phyloP scores from a whole-genome alignment of 345 rosid species.

The Eutrema heterophyllum region DNA sequence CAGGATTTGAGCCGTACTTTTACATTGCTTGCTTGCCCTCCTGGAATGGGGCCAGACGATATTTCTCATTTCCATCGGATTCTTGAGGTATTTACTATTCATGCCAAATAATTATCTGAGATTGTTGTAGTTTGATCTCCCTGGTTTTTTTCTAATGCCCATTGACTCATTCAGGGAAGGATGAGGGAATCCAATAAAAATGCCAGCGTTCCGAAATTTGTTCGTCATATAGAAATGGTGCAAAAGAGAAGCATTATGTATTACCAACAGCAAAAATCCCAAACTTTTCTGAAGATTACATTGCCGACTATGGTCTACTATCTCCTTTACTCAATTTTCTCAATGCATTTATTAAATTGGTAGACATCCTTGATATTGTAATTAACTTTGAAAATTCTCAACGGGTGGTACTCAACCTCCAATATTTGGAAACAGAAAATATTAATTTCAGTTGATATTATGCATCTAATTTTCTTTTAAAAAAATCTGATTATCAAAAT shows the following conservation, averaged over 20 bases:
- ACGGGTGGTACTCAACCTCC: too few species aligned
- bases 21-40: slow-evolving; percentile 82
- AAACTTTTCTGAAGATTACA: slow-evolving; percentile 80
- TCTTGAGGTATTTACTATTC: slow-evolving; percentile 67
- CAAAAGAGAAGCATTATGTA: slow-evolving; percentile 84
- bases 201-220: slow-evolving; percentile 46
- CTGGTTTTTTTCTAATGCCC: background rate
- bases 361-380: slow-evolving; percentile 77
- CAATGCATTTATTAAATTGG: slow-evolving; percentile 9
- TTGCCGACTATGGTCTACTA: slow-evolving; percentile 60
- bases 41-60: slow-evolving; percentile 91
- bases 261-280: slow-evolving; percentile 78
- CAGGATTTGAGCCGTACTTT: slow-evolving; percentile 92
- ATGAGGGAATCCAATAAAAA: slow-evolving; percentile 67
- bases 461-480: too few species aligned
- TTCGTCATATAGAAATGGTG: slow-evolving; percentile 64
- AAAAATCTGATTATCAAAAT: too few species aligned
- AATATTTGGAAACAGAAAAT: too few species aligned
- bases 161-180: slow-evolving; percentile 50
- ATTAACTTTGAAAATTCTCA: too few species aligned
- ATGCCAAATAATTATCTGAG: background rate
- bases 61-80: slow-evolving; percentile 66
- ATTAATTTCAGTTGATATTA: too few species aligned
- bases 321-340: background rate
- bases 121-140: background rate